Evolutionary conservation across 768 basidiomycete genomes (phyloP), one percentile per base, ranked within the genome.

Genomic region (Pisolithus tinctorius): DNA sequence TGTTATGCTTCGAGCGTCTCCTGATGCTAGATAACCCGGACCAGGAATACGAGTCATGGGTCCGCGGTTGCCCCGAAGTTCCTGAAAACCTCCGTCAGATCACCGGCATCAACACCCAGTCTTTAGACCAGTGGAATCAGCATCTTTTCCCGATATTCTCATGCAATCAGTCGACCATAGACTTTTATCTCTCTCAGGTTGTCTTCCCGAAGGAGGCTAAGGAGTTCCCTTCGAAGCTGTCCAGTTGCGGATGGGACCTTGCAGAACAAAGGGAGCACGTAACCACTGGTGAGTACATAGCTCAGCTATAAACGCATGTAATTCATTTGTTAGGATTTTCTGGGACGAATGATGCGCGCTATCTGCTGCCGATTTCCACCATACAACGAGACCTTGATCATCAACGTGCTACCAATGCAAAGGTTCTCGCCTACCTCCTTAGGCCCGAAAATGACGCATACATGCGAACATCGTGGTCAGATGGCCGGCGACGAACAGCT

Each of bases 321-420:
- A 7, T 39, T 58, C 14, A 44, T 25, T 14, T 16, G 4, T 36
- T 7, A 54, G 70, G 71, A 5, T 72, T 72, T 51, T 74, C 72
- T 20, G 71, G 73, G 0, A 72, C 78, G 2, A 79, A 79, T 47
- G 79, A 80, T 54, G 71, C 70, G 34, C 64, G 66, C 20, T 60
- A 52, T 42, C 38, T 60, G 17, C 51, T 60, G 14, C 53, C 59
- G 2, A 47, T 26, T 31, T 55, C 58, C 25, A 52, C 53, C 11
- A 6, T 31, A 2, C 56, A 57, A 26, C 41, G 34, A 20, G 71
- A 76, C 53, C 68, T 68, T 1, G 55, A 61, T 6, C 64, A 64
- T 20, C 75, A 77, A 49, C 60, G 54, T 0, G 59, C 66, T 36
- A 79, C 75, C 1, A 78, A 75, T 41, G 79, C 78, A 0, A 64